Percentiles rank a stretch among this genome's conserved stretches.
Conservation (phyloP, 176 grass and related monocot species). For the Carex pumila region DNA sequence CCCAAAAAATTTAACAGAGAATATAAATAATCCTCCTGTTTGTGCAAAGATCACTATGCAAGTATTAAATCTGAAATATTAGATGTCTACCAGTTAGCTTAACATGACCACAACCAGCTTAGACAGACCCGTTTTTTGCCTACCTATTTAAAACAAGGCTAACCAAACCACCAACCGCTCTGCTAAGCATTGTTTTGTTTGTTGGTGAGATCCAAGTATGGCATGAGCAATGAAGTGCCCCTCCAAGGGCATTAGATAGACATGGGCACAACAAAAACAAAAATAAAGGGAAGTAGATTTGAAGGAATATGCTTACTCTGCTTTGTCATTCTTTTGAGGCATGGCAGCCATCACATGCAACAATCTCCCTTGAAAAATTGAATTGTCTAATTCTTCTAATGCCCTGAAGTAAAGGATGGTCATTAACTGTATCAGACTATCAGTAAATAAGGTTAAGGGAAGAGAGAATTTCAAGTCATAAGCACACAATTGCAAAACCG, state of each 20-base stretch:
- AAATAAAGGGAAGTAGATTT: slow-evolving; percentile 12
- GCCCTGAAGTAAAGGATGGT: slow-evolving; percentile 40
- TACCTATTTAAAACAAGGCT: too few relatives aligned
- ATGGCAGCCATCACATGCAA: slow-evolving; percentile 81
- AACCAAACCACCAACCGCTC: not conserved
- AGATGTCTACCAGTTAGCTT: not conserved
- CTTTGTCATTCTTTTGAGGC: slow-evolving; percentile 58
- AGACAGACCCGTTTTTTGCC: too few relatives aligned
- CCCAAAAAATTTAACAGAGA: not conserved
- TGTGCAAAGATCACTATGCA: not conserved
- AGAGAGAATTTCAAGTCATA: not conserved
- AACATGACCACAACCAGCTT: not conserved
- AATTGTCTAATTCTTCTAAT: slow-evolving; percentile 90
- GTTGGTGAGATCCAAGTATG: not conserved
- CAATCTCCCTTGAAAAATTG: slow-evolving; percentile 85
- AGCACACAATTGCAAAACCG: not conserved
- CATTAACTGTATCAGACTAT: not conserved
- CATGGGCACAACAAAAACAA: slow-evolving; percentile 6
- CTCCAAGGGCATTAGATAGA: slow-evolving; percentile 7
- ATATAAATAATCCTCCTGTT: not conserved
- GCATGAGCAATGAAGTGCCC: not conserved
- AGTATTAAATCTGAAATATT: not conserved
- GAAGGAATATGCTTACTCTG: slow-evolving; percentile 51
- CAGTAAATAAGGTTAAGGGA: not conserved
- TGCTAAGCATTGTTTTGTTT: not conserved